A percentile compares a stretch with the other conserved stretches of the same genome.
These are phyloP conservation scores for Sporisorium sorghi DNA, from an alignment of 1,284 basidiomycete genomes.

Conservation along the genomic window DNA sequence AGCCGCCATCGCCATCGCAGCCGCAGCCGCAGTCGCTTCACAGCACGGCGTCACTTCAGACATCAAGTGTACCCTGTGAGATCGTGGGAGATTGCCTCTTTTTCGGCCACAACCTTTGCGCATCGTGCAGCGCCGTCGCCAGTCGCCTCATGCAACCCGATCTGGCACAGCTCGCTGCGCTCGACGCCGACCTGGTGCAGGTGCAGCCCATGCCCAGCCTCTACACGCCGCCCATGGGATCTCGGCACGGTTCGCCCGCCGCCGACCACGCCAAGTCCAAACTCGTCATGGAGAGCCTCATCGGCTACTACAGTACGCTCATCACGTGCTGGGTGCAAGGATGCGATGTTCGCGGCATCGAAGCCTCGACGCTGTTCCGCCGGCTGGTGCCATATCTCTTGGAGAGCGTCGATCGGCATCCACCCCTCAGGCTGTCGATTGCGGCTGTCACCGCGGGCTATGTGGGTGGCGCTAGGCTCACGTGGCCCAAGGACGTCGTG, in stretches of 20 bases:
- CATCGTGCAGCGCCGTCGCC: constrained; percentile 39
- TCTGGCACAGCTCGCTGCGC: constrained; percentile 20
- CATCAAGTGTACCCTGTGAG: constrained; percentile 21
- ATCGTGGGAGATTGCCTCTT: constrained; percentile 49
- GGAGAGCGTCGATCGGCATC: constrained; percentile 29
- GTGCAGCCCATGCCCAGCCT: constrained; percentile 38
- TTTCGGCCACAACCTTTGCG: constrained; percentile 33
- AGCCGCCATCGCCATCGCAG: background rate
- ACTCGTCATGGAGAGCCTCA: constrained; percentile 40
- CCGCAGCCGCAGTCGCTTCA: background rate
- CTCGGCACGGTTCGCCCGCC: constrained; percentile 28
- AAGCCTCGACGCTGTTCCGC: constrained; percentile 34
- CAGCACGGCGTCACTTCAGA: constrained; percentile 5
- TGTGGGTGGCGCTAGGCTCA: constrained; percentile 36
- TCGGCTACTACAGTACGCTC: constrained; percentile 46
- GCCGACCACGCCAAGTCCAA: constrained; percentile 27
- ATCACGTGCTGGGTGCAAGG: constrained; percentile 47
- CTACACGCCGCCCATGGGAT: constrained; percentile 35
- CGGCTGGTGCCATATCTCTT: constrained; percentile 38
- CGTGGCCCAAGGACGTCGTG: constrained; percentile 42
- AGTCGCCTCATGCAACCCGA: constrained; percentile 45
- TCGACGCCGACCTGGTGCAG: constrained; percentile 29
- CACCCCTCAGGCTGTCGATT: constrained; percentile 35
- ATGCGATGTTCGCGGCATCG: constrained; percentile 41
- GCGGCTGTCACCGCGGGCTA: constrained; percentile 44